Evolutionary conservation across 768 basidiomycete genomes (phyloP).

Genomic region (Cyclocybe aegerita): DNA sequence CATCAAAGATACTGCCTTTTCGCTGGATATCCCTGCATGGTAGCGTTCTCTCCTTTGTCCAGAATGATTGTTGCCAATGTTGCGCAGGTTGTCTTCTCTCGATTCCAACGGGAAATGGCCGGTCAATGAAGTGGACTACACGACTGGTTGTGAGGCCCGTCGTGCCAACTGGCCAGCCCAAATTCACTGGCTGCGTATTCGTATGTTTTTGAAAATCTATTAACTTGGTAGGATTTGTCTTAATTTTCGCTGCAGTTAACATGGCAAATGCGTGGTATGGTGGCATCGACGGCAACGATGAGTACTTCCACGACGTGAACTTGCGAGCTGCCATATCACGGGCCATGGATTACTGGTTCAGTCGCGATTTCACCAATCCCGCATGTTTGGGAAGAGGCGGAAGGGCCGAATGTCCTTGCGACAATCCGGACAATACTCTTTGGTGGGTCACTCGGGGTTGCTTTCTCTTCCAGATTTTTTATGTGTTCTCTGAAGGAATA

Average conservation of each 20-base stretch:
- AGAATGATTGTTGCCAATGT: not conserved
- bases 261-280: constrained; percentile 57
- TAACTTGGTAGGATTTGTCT: not conserved
- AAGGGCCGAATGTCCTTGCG: constrained; percentile 51
- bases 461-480: not conserved
- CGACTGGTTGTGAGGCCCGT: constrained; percentile 59
- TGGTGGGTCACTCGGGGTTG: constrained; percentile 25
- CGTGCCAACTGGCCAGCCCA: constrained; percentile 73
- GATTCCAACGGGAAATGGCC: constrained; percentile 55
- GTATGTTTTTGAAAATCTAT: constrained; percentile 29
- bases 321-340: constrained; percentile 39
- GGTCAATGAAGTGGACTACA: constrained; percentile 55
- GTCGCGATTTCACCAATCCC: constrained; percentile 51
- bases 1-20: constrained; percentile 30
- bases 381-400: constrained; percentile 60
- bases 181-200: constrained; percentile 53
- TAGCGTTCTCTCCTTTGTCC: constrained; percentile 9
- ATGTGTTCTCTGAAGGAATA: constrained; percentile 43
- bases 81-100: constrained; percentile 46
- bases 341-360: constrained; percentile 67
- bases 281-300: constrained; percentile 38
- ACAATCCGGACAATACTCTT: constrained; percentile 42
- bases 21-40: constrained; percentile 40
- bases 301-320: constrained; percentile 38
- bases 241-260: not conserved